These are phyloP conservation scores for Juglanconis oblonga DNA, from an alignment of 2,329 filamentous ascomycete genomes.

Conservation along the genomic window DNA sequence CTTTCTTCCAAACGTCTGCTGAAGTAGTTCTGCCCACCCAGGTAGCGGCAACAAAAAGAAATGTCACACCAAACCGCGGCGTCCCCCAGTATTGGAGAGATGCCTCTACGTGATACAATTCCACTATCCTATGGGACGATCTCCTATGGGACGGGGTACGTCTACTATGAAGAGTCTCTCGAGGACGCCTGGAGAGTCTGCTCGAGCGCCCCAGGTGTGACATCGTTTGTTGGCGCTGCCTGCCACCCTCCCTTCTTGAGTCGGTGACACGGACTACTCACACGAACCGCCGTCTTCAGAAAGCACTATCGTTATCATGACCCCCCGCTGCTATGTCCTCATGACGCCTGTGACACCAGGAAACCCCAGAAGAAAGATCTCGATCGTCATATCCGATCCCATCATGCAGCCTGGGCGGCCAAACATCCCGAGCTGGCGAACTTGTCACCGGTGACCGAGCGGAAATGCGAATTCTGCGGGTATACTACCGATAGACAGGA, in stretches of 20 bases:
- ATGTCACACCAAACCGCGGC: no score
- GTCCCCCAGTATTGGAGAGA: no score
- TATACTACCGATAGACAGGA: background rate
- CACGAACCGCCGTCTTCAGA: background rate
- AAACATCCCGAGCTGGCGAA: constrained; percentile 2
- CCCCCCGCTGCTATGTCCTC: background rate
- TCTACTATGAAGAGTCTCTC: no score
- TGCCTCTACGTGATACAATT: no score
- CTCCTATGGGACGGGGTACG: no score
- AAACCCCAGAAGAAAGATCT: background rate
- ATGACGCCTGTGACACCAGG: background rate
- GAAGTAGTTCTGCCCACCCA: no score
- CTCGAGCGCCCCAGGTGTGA: background rate
- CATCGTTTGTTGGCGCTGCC: background rate
- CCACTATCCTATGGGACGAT: no score
- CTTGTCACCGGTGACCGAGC: background rate
- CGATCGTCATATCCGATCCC: background rate
- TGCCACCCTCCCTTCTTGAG: no score
- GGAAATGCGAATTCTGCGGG: background rate
- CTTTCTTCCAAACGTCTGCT: background rate
- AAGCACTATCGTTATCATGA: background rate
- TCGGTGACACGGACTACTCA: no score
- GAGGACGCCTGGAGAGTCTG: no score
- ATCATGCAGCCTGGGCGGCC: background rate
- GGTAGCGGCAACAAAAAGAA: no score